phyloP scores from a whole-genome alignment of 2,329 filamentous ascomycete genomes.

The Hymenoscyphus repandus region DNA sequence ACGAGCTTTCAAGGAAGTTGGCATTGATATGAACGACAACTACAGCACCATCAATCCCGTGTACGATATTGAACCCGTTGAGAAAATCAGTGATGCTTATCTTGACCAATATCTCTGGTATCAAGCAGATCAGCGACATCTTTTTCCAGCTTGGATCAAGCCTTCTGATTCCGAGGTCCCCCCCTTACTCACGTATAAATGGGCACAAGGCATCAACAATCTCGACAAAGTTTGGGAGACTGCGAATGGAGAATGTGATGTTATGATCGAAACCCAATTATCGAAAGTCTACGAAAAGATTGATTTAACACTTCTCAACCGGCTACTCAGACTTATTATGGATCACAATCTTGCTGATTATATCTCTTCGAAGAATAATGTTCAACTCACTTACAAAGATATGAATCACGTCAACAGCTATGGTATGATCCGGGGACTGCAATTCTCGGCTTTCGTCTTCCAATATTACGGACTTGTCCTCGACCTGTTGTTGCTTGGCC shows the following conservation, averaged over 20 bases:
- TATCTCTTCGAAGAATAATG: slow-evolving; percentile 99
- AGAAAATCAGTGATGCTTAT: slow-evolving; percentile 99
- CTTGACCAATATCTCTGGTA: slow-evolving; percentile 99
- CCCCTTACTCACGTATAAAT: slow-evolving; percentile 91
- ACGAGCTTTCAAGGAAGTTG: slow-evolving; percentile 97
- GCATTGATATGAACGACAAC: slow-evolving; percentile 99
- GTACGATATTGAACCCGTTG: slow-evolving; percentile 97
- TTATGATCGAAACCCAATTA: slow-evolving; percentile 95
- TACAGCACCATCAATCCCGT: slow-evolving; percentile 99
- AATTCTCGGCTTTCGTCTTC: slow-evolving; percentile 98
- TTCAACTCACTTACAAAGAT: slow-evolving; percentile 98
- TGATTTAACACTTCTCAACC: slow-evolving; percentile 90
- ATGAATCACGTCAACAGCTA: slow-evolving; percentile 99
- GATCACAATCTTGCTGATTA: slow-evolving; percentile 99
- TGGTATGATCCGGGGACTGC: slow-evolving; percentile 93
- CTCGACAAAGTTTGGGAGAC: slow-evolving; percentile 92
- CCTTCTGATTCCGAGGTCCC: slow-evolving; percentile 97
- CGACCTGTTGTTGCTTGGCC: slow-evolving; percentile 82
- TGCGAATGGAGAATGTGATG: slow-evolving; percentile 91
- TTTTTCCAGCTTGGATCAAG: slow-evolving; percentile 99
- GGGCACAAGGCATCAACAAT: slow-evolving; percentile 99
- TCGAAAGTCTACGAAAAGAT: slow-evolving; percentile 99
- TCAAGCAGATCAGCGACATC: slow-evolving; percentile 91
- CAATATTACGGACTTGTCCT: slow-evolving; percentile 97
- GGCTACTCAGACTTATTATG: slow-evolving; percentile 91